Percentiles rank a stretch among this genome's conserved stretches.
phyloP scores from a whole-genome alignment of 2,329 filamentous ascomycete genomes.

The Fusarium sp. region DNA sequence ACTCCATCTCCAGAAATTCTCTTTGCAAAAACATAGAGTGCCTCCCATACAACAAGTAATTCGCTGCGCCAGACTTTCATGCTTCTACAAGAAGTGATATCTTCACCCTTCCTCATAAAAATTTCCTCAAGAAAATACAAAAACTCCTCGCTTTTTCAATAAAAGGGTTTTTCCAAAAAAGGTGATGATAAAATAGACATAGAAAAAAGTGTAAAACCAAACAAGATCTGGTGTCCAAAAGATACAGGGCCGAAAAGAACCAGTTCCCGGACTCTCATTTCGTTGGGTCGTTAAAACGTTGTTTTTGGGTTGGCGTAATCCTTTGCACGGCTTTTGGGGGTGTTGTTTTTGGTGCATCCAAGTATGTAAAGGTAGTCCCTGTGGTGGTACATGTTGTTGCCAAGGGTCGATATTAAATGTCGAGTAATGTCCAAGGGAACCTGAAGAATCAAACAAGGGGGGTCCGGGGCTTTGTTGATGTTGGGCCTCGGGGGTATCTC shows the following conservation, averaged over 20 bases:
- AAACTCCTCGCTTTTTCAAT: constrained; percentile 44
- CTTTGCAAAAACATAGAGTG: constrained; percentile 22
- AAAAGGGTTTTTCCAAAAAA: constrained; percentile 16
- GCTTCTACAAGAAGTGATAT: constrained; percentile 42
- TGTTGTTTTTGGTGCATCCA: constrained; percentile 13
- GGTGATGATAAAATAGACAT: constrained; percentile 12
- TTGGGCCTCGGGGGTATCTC: constrained; percentile 27
- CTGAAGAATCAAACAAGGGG: constrained; percentile 29
- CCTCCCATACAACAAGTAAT: constrained; percentile 23
- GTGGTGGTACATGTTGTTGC: constrained; percentile 1
- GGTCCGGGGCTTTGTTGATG: constrained; percentile 17
- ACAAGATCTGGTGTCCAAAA: constrained; percentile 24
- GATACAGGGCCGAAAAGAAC: constrained; percentile 35
- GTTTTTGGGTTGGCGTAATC: constrained; percentile 35
- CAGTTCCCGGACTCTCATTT: constrained; percentile 40
- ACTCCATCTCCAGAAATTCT: constrained; percentile 34
- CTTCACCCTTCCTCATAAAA: constrained; percentile 42
- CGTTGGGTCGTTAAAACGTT: constrained; percentile 35
- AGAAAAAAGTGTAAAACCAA: constrained; percentile 21
- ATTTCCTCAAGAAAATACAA: constrained; percentile 36
- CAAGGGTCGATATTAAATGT: constrained; percentile 38
- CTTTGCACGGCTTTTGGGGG: constrained; percentile 32
- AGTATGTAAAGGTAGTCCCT: constrained; percentile 8
- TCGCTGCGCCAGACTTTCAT: constrained; percentile 43
- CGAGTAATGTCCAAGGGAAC: constrained; percentile 32